A percentile compares a stretch with the other conserved stretches of the same genome.
Conservation (phyloP, 1,284 basidiomycete species). For the Leccinum griseonigrum region DNA sequence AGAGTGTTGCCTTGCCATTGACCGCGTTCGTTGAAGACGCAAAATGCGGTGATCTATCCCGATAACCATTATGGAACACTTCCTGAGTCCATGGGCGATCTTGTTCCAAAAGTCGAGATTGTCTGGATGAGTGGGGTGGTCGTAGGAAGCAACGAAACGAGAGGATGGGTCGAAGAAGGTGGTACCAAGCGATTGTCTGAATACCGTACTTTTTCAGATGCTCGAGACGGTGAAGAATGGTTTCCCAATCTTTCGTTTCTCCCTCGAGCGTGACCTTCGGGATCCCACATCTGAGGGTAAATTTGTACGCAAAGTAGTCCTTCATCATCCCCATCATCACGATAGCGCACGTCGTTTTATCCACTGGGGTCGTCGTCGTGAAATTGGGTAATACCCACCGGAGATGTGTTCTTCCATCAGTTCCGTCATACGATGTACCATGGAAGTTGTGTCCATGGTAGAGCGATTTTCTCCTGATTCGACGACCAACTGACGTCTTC, state of each 20-base stretch:
- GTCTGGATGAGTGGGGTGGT: slow-evolving; percentile 26
- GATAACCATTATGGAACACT: slow-evolving; percentile 31
- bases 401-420: slow-evolving; percentile 36
- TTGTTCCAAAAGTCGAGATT: slow-evolving; percentile 40
- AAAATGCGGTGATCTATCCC: slow-evolving; percentile 45
- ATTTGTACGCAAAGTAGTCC: slow-evolving; percentile 37
- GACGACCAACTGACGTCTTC: slow-evolving; percentile 35
- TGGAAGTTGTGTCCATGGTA: slow-evolving; percentile 27
- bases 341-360: slow-evolving; percentile 40
- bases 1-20: slow-evolving; percentile 35
- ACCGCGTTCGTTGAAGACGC: slow-evolving; percentile 34
- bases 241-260: slow-evolving; percentile 36
- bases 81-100: slow-evolving; percentile 26
- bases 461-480: slow-evolving; percentile 25
- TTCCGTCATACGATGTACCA: slow-evolving; percentile 35
- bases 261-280: slow-evolving; percentile 46
- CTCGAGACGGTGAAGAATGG: slow-evolving; percentile 36
- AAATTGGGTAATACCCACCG: slow-evolving; percentile 47
- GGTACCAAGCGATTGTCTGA: slow-evolving; percentile 37
- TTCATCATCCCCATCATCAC: slow-evolving; percentile 46
- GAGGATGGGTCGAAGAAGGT: slow-evolving; percentile 40
- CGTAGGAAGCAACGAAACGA: slow-evolving; percentile 38
- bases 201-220: slow-evolving; percentile 37
- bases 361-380: slow-evolving; percentile 43
- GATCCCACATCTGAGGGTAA: slow-evolving; percentile 40